Conservation (phyloP, 2,329 filamentous ascomycete species). For the Rutstroemia sp. region DNA sequence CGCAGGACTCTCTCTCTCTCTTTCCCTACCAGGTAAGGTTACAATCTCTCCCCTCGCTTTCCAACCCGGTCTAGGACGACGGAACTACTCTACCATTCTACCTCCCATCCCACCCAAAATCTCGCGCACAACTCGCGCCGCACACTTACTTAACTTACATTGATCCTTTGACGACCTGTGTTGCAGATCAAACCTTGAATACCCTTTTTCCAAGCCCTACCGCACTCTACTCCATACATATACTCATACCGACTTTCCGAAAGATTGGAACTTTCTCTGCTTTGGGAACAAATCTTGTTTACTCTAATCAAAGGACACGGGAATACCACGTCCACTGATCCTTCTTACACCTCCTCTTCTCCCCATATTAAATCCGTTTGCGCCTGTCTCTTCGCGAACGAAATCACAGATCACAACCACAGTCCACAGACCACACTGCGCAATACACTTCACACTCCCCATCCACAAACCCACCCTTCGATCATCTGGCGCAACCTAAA, state of each 20-base stretch:
- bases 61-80: no score
- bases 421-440: slow-evolving; percentile 8
- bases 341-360: not conserved
- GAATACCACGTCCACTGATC: not conserved
- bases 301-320: slow-evolving; percentile 8
- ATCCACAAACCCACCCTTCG: slow-evolving; percentile 6
- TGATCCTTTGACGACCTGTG: not conserved
- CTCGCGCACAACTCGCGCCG: not conserved
- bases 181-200: not conserved
- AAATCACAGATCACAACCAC: not conserved
- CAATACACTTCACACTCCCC: slow-evolving; percentile 5
- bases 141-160: not conserved
- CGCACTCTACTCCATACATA: no score
- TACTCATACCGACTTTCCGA: slow-evolving; percentile 4
- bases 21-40: no score
- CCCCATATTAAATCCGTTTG: slow-evolving; percentile 9
- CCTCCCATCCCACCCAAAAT: not conserved
- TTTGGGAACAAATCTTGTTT: not conserved
- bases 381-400: not conserved
- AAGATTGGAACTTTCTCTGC: not conserved
- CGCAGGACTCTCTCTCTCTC: no score
- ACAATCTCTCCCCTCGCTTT: no score
- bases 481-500: slow-evolving; percentile 2
- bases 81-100: not conserved
- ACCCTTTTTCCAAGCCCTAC: not conserved